A percentile compares a stretch with the other conserved stretches of the same genome.
Conservation (phyloP, 2,329 filamentous ascomycete species). For the Aureobasidium mangrovei region DNA sequence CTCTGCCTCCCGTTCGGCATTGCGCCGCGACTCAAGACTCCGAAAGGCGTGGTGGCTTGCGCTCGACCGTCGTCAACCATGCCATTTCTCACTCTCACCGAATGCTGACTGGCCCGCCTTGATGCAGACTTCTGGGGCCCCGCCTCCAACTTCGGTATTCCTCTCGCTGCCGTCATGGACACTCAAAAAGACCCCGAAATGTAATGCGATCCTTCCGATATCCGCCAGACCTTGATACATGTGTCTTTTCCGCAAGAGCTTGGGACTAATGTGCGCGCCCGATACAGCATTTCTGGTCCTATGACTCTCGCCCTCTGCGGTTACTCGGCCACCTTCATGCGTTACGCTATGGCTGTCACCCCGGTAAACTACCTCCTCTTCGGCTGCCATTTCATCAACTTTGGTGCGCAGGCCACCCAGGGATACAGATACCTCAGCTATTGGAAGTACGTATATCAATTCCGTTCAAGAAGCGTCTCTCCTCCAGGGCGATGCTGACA, state of each 20-base stretch:
- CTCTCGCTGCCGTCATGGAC: conserved; percentile 45
- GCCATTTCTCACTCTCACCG: neutral
- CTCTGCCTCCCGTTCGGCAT: conserved; percentile 1
- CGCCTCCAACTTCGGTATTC: conserved; percentile 46
- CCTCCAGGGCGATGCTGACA: conserved; percentile 1
- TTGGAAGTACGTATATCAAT: conserved; percentile 37
- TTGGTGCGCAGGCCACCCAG: conserved; percentile 51
- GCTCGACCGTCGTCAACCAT: neutral
- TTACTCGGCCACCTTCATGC: conserved; percentile 59
- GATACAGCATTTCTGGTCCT: conserved; percentile 51
- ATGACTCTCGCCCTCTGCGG: conserved; percentile 54
- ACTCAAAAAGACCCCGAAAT: conserved; percentile 46
- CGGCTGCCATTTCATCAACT: conserved; percentile 59
- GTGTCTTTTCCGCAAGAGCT: conserved; percentile 1
- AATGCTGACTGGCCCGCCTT: neutral
- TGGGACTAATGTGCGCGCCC: conserved; percentile 1
- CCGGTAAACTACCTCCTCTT: conserved; percentile 61
- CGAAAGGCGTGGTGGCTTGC: neutral
- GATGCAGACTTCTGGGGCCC: conserved; percentile 44
- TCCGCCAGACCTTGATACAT: neutral
- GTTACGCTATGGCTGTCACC: conserved; percentile 54
- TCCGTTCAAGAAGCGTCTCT: neutral
- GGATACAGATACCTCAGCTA: conserved; percentile 55
- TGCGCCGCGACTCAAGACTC: neutral
- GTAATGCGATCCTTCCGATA: conserved; percentile 24